Conservation (phyloP, 768 basidiomycete species). For the Agaricus sinodeliciosus region DNA sequence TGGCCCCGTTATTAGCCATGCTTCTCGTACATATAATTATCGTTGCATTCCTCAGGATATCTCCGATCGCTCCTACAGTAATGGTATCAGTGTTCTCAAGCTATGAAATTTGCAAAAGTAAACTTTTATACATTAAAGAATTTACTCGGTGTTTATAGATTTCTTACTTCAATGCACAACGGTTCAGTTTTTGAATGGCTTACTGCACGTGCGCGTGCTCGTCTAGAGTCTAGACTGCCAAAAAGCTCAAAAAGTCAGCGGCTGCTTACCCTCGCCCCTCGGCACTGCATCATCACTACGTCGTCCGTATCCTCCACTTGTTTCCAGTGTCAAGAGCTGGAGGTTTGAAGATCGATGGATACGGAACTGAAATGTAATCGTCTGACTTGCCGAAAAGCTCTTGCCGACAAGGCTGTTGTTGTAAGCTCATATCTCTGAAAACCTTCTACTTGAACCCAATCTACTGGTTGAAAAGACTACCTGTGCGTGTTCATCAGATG, state of each 20-base stretch:
- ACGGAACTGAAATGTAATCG: conserved; percentile 73
- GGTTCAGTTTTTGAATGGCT: too few relatives aligned
- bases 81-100: not conserved
- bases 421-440: conserved; percentile 36
- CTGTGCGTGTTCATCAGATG: conserved; percentile 15
- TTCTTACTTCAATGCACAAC: too few relatives aligned
- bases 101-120: too few relatives aligned
- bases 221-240: too few relatives aligned
- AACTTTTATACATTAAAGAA: too few relatives aligned
- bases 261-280: not conserved
- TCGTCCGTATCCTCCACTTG: not conserved
- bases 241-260: not conserved
- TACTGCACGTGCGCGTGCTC: too few relatives aligned
- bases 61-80: not conserved
- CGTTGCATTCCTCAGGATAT: conserved; percentile 9
- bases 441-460: not conserved
- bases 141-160: not conserved
- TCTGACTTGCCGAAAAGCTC: conserved; percentile 60
- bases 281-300: not conserved
- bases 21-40: not conserved
- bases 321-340: not conserved
- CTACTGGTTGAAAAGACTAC: conserved; percentile 18
- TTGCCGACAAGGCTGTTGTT: conserved; percentile 80
- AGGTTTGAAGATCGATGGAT: conserved; percentile 44
- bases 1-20: conserved; percentile 5